Percentiles rank a stretch among this genome's conserved stretches.
Conservation (phyloP, 805 yeast genomes). For the Ogataea trehalophila region DNA sequence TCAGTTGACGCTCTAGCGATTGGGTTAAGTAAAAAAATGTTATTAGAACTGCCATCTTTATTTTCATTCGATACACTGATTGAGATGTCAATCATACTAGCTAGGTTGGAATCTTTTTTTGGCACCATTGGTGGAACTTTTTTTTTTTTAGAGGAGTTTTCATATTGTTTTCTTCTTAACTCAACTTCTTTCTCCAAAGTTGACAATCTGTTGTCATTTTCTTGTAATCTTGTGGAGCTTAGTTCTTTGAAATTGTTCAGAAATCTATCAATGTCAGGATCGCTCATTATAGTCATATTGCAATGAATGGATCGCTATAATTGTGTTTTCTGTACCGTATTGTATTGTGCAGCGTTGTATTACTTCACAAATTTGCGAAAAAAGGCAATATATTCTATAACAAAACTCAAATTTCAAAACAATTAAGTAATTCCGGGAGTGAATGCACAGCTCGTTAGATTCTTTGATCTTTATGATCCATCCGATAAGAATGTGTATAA, state of each 20-base stretch:
- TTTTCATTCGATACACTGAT: neutral
- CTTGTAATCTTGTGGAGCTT: constrained; percentile 12
- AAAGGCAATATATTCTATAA: too few relatives aligned
- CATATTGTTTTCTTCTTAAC: constrained; percentile 15
- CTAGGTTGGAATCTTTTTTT: constrained; percentile 16
- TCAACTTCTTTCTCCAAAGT: constrained; percentile 19
- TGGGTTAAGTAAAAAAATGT: constrained; percentile 12
- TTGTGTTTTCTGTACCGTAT: too few relatives aligned
- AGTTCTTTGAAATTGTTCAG: constrained; percentile 20
- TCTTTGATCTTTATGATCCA: too few relatives aligned
- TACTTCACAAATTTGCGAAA: too few relatives aligned
- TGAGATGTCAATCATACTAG: neutral
- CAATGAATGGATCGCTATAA: too few relatives aligned
- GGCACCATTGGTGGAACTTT: constrained; percentile 27
- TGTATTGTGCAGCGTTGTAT: too few relatives aligned
- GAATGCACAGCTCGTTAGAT: too few relatives aligned
- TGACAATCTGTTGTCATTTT: constrained; percentile 15
- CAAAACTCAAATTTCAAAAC: too few relatives aligned
- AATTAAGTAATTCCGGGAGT: too few relatives aligned
- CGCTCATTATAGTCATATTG: neutral
- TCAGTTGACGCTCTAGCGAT: constrained; percentile 11
- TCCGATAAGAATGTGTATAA: too few relatives aligned
- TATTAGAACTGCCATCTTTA: neutral
- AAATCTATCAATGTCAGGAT: constrained; percentile 24
- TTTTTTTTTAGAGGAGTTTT: constrained; percentile 18